Evolutionary conservation across 257 asterid species (phyloP).

Genomic region (Plectranthus barbatus): DNA sequence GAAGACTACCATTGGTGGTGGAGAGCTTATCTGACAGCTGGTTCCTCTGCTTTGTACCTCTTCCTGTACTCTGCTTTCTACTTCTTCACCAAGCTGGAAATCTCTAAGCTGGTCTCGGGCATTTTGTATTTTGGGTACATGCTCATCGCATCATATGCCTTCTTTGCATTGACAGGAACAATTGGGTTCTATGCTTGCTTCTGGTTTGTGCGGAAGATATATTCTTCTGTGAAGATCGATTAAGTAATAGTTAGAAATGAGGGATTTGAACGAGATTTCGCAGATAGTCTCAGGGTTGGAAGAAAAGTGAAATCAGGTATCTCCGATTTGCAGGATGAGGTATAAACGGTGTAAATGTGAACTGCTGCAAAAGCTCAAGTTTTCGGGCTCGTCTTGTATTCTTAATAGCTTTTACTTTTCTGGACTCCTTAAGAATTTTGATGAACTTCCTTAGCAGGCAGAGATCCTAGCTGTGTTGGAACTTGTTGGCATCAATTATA

Average conservation of each 20-base stretch:
- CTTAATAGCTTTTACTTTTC: constrained; percentile 3
- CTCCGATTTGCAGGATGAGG: constrained; percentile 20
- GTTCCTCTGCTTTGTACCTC: constrained; percentile 81
- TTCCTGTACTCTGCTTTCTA: constrained; percentile 82
- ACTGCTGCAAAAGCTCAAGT: constrained; percentile 20
- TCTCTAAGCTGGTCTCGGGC: constrained; percentile 70
- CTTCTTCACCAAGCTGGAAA: constrained; percentile 91
- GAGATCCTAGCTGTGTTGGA: constrained; percentile 10
- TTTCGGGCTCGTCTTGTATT: constrained; percentile 26
- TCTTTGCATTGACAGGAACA: constrained; percentile 83
- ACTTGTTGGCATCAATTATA: background rate
- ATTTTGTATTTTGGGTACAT: constrained; percentile 78
- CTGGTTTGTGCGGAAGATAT: constrained; percentile 86
- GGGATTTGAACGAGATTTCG: background rate
- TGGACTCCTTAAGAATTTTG: constrained; percentile 23
- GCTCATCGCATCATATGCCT: constrained; percentile 80
- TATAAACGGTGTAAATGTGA: constrained; percentile 16
- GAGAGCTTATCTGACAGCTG: constrained; percentile 89
- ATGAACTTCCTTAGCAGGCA: constrained; percentile 9
- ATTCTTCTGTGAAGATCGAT: constrained; percentile 85
- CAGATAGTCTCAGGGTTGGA: background rate
- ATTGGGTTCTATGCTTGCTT: constrained; percentile 82
- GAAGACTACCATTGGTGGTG: constrained; percentile 96
- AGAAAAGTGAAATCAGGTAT: constrained; percentile 19
- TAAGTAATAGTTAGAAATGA: constrained; percentile 18